Conservation (phyloP, 2,329 filamentous ascomycete genomes). For the Zymoseptoria tritici region DNA sequence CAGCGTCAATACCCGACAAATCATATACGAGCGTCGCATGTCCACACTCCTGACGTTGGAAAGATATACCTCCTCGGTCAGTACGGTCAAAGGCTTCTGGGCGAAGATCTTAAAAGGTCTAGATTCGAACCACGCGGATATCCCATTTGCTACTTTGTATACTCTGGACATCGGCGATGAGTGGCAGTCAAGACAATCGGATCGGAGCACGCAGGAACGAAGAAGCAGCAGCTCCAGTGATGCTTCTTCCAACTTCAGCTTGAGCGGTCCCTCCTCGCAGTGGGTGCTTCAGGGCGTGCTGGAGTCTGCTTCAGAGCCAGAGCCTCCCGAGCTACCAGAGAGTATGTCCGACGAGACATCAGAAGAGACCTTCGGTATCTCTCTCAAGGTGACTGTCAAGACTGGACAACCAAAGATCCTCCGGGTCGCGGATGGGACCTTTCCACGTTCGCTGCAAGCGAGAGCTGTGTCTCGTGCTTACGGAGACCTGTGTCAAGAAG, state of each 20-base stretch:
- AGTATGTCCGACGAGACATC: too few species aligned
- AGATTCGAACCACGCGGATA: conserved; percentile 7
- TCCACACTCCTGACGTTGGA: conserved; percentile 8
- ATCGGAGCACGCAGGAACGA: too few species aligned
- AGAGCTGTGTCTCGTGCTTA: conserved; percentile 5
- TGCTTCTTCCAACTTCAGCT: neutral
- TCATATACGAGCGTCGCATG: conserved; percentile 10
- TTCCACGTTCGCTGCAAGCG: neutral
- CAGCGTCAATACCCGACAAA: conserved; percentile 8
- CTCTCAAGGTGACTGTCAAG: conserved; percentile 5
- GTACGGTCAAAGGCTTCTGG: conserved; percentile 4
- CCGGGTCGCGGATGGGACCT: neutral
- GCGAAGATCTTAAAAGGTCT: conserved; percentile 4
- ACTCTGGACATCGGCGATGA: neutral
- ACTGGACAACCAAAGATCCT: conserved; percentile 23
- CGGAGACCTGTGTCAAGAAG: conserved; percentile 26
- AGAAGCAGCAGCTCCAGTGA: neutral
- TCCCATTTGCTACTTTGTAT: conserved; percentile 13
- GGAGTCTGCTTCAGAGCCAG: too few species aligned
- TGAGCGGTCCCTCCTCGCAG: neutral
- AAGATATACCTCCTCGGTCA: neutral
- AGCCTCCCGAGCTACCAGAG: too few species aligned
- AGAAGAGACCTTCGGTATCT: neutral
- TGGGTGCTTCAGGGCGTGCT: conserved; percentile 4
- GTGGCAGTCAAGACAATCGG: neutral